These are phyloP conservation scores for Suillus placidus DNA, from an alignment of 768 basidiomycete species.

Conservation along the genomic window DNA sequence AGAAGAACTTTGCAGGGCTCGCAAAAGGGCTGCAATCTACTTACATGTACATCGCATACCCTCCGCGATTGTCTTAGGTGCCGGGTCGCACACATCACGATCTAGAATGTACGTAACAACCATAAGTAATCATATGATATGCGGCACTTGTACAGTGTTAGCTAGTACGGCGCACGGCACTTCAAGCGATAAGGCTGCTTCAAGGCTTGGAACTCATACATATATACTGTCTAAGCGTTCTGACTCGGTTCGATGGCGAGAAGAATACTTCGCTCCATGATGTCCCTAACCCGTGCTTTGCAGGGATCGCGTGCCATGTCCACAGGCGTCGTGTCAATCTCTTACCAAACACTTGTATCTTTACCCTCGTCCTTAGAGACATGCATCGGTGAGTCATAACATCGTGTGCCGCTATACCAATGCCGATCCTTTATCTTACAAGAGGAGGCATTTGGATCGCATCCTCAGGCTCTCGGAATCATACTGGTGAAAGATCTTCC, in stretches of 20 bases:
- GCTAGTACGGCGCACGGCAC: neutral
- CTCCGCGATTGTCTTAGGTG: neutral
- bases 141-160: no score
- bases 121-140: no score
- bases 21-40: neutral
- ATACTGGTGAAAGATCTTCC: slow-evolving; percentile 85
- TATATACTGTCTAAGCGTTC: neutral
- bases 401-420: neutral
- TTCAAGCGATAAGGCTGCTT: neutral
- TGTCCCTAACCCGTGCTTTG: slow-evolving; percentile 11
- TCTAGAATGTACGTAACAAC: neutral
- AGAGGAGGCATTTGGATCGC: slow-evolving; percentile 82
- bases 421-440: slow-evolving; percentile 28
- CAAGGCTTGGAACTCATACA: neutral
- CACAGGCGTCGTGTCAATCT: slow-evolving; percentile 49
- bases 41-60: neutral
- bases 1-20: neutral
- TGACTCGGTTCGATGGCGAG: slow-evolving; percentile 19
- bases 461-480: slow-evolving; percentile 75
- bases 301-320: slow-evolving; percentile 22
- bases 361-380: slow-evolving; percentile 53
- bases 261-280: slow-evolving; percentile 9
- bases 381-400: slow-evolving; percentile 57
- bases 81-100: neutral
- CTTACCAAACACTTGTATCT: slow-evolving; percentile 59